These are phyloP conservation scores for Solanum aculeatissimum DNA, from an alignment of 305 asterid genomes.

Conservation along the genomic window DNA sequence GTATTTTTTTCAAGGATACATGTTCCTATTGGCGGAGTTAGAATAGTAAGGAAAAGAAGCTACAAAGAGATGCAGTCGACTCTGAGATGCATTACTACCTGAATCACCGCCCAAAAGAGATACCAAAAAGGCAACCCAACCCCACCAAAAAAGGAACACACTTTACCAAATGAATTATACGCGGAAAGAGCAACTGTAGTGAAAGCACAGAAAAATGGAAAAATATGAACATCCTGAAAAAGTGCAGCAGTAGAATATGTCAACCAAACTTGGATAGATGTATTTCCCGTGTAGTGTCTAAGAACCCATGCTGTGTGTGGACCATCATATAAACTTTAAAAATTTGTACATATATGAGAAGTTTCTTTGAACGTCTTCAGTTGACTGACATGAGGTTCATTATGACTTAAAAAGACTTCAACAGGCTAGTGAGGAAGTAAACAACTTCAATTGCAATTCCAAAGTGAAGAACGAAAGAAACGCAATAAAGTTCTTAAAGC, in stretches of 20 bases:
- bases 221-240: not conserved
- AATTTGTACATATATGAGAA: not conserved
- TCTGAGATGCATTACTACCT: not conserved
- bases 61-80: too few relatives aligned
- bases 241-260: not conserved
- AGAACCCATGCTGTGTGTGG: not conserved
- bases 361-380: not conserved
- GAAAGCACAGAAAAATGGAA: not conserved
- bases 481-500: not conserved
- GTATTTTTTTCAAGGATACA: too few relatives aligned
- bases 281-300: not conserved
- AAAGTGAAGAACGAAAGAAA: not conserved
- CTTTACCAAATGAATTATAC: not conserved
- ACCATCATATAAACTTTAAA: not conserved
- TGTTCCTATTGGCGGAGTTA: too few relatives aligned
- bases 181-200: not conserved
- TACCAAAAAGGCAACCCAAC: not conserved
- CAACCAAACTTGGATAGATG: not conserved
- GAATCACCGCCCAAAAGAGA: not conserved
- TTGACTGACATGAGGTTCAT: not conserved
- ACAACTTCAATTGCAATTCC: not conserved
- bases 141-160: not conserved
- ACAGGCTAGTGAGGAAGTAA: not conserved
- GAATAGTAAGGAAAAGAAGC: too few relatives aligned
- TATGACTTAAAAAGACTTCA: not conserved